Percentiles rank a stretch among this genome's conserved stretches.
These are phyloP conservation scores for Dinochytrium kinnereticum DNA, from an alignment of 371 early-diverging fungal species.

Conservation along the genomic window DNA sequence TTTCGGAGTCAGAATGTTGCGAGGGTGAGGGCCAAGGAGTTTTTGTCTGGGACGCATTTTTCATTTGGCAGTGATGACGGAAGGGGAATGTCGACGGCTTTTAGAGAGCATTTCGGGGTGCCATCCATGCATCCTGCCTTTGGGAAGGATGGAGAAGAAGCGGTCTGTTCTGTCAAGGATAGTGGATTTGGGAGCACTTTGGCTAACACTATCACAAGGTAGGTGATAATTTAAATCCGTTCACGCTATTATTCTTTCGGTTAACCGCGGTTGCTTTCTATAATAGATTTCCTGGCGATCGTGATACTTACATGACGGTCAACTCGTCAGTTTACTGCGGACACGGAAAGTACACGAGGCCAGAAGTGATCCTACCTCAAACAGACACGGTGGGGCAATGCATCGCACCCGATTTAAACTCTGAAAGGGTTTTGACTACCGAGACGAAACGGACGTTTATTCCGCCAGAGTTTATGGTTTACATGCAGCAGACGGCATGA, in stretches of 20 bases:
- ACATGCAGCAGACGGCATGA: background rate
- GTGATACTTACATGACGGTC: conserved; percentile 23
- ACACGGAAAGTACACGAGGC: conserved; percentile 5
- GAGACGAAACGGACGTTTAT: conserved; percentile 25
- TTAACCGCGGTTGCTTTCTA: background rate
- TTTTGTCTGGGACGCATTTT: conserved; percentile 25
- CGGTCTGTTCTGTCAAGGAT: conserved; percentile 17
- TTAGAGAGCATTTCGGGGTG: conserved; percentile 9
- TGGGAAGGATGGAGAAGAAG: background rate
- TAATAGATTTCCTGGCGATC: conserved; percentile 25
- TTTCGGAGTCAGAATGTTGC: background rate
- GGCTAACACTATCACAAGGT: conserved; percentile 35
- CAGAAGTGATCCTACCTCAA: conserved; percentile 2
- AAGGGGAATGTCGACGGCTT: background rate
- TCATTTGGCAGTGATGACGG: conserved; percentile 17
- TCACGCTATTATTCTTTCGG: background rate
- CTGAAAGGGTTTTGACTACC: background rate
- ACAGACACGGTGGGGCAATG: background rate
- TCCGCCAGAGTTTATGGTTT: conserved; percentile 28
- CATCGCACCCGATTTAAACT: background rate
- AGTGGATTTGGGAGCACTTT: conserved; percentile 21
- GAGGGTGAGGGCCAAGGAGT: conserved; percentile 6
- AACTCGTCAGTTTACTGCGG: conserved; percentile 3
- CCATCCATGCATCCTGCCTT: conserved; percentile 7
- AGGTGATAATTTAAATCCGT: background rate